phyloP scores from a whole-genome alignment of 257 asterid species.

The Solanum peruvianum region DNA sequence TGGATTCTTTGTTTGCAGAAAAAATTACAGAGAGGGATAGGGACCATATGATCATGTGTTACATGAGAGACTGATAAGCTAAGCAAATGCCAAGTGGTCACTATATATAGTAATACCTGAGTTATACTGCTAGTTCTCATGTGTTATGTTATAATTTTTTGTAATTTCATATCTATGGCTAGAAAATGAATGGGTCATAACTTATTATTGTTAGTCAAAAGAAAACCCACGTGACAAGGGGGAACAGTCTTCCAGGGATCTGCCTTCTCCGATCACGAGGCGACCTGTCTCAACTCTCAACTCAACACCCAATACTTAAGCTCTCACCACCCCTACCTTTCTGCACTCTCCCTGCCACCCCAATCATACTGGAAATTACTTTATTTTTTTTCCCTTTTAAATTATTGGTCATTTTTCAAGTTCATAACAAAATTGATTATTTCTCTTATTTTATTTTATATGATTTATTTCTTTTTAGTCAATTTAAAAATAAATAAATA shows the following conservation, averaged over 20 bases:
- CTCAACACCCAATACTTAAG: conserved; percentile 21
- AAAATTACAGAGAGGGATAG: not conserved
- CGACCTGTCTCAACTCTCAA: conserved; percentile 7
- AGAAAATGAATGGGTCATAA: not conserved
- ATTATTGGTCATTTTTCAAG: too few relatives aligned
- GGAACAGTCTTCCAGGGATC: conserved; percentile 98
- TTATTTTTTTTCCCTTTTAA: too few relatives aligned
- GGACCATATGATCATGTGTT: not conserved
- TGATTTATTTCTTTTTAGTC: too few relatives aligned
- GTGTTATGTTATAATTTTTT: not conserved
- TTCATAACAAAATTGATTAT: too few relatives aligned
- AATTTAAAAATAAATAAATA: too few relatives aligned
- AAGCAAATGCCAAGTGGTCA: not conserved
- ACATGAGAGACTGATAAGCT: not conserved
- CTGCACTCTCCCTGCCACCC: conserved; percentile 14
- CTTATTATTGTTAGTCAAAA: conserved; percentile 56
- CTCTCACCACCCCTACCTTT: conserved; percentile 15
- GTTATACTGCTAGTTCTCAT: not conserved
- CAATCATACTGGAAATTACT: conserved; percentile 21
- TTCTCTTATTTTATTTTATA: too few relatives aligned
- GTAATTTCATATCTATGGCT: not conserved
- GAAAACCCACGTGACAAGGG: conserved; percentile 82
- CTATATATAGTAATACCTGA: conserved; percentile 9
- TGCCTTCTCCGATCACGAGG: conserved; percentile 97
- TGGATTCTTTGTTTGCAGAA: conserved; percentile 4